Percentiles rank a stretch among this genome's conserved stretches.
Evolutionary conservation across 2,329 filamentous ascomycete genomes (phyloP).

Genomic region (Clarireedia hainanense): DNA sequence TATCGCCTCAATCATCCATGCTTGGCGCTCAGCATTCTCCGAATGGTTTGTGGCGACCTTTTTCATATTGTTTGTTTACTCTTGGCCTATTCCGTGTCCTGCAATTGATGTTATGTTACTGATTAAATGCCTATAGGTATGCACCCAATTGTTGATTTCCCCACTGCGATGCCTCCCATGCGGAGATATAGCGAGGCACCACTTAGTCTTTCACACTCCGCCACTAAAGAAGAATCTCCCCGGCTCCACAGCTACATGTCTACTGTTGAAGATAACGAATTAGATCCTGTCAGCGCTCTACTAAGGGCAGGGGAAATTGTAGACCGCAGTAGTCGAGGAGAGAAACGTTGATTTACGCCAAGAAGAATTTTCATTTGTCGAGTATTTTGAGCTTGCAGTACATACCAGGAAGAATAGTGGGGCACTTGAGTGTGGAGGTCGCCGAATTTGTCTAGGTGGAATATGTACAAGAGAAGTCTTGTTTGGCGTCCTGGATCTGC

Average conservation of each 20-base stretch:
- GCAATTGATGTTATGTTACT: not conserved
- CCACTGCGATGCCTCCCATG: conserved; percentile 21
- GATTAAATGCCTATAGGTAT: conserved; percentile 12
- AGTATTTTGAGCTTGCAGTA: not conserved
- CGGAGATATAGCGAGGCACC: conserved; percentile 16
- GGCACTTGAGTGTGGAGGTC: not conserved
- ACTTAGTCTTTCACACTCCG: conserved; percentile 1
- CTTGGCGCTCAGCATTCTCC: conserved; percentile 19
- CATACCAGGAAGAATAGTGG: not conserved
- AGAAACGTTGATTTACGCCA: not conserved
- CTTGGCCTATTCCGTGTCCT: not conserved
- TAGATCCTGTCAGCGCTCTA: conserved; percentile 53
- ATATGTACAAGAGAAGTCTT: not conserved
- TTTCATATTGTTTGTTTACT: not conserved
- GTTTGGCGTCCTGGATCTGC: conserved; percentile 5
- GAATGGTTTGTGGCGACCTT: conserved; percentile 19
- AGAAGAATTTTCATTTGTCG: not conserved
- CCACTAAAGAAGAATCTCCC: conserved; percentile 10
- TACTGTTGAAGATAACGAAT: conserved; percentile 26
- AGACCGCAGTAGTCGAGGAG: conserved; percentile 32
- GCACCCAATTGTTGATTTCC: conserved; percentile 16
- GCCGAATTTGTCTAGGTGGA: not conserved
- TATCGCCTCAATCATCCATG: conserved; percentile 22
- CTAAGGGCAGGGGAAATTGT: conserved; percentile 53
- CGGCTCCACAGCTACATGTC: conserved; percentile 19